Evolutionary conservation across 345 rosid species (phyloP).

Genomic region (Durio zibethinus): DNA sequence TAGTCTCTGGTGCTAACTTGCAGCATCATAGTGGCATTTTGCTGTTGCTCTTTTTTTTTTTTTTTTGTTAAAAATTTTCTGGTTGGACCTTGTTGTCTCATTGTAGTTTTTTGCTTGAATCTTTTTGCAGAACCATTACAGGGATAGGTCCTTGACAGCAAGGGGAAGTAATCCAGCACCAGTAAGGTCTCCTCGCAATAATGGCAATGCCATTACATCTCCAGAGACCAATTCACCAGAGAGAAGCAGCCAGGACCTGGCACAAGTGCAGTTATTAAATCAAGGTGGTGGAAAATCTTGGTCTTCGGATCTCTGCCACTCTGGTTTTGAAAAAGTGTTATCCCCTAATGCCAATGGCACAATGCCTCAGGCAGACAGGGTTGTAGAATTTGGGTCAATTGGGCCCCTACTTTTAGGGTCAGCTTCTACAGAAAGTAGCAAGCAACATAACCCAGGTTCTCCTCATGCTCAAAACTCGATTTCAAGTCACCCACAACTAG

Average conservation of each 20-base stretch:
- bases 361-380: conserved; percentile 32
- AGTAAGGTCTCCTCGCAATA: conserved; percentile 57
- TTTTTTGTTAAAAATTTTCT: background rate
- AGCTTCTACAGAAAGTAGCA: conserved; percentile 30
- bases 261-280: conserved; percentile 30
- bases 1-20: conserved; percentile 11
- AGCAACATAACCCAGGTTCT: conserved; percentile 26
- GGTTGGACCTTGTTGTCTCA: conserved; percentile 7
- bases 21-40: conserved; percentile 17
- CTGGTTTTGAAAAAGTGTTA: conserved; percentile 36
- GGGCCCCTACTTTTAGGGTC: conserved; percentile 28
- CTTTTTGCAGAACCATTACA: conserved; percentile 73
- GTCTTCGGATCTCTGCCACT: conserved; percentile 36
- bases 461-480: conserved; percentile 23
- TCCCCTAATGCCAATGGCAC: conserved; percentile 45
- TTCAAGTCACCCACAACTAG: conserved; percentile 21
- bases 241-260: conserved; percentile 38
- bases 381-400: conserved; percentile 41
- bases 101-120: conserved; percentile 18
- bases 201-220: conserved; percentile 33
- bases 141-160: conserved; percentile 40
- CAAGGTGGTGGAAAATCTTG: conserved; percentile 39
- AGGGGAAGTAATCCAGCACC: conserved; percentile 55
- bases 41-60: background rate
- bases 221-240: conserved; percentile 43